Evolutionary conservation across 805 yeast genomes (phyloP).

Genomic region (Metschnikowia matae): DNA sequence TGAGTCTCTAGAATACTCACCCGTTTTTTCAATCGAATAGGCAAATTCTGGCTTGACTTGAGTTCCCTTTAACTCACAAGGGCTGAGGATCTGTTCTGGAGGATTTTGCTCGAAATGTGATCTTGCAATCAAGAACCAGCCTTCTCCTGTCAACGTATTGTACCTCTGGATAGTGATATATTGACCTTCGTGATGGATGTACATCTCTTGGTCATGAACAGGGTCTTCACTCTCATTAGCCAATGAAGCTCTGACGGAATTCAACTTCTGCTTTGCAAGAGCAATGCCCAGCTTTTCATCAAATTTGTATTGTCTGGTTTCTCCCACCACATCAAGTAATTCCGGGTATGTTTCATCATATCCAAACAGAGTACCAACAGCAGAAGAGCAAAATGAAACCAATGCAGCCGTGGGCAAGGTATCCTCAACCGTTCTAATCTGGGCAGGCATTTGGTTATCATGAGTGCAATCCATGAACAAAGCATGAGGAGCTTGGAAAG

Average conservation of each 20-base stretch:
- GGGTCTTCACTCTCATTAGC: constrained; percentile 57
- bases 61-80: constrained; percentile 58
- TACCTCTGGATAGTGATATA: constrained; percentile 86
- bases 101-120: constrained; percentile 58
- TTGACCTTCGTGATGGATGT: constrained; percentile 90
- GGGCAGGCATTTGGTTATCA: constrained; percentile 86
- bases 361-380: constrained; percentile 92
- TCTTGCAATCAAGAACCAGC: constrained; percentile 85
- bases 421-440: constrained; percentile 89
- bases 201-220: constrained; percentile 69
- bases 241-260: constrained; percentile 53
- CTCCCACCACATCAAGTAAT: constrained; percentile 75
- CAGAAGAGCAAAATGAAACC: constrained; percentile 88
- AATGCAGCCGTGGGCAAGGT: constrained; percentile 93
- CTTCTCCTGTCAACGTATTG: constrained; percentile 79
- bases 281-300: constrained; percentile 62
- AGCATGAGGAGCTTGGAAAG: constrained; percentile 82
- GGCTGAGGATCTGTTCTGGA: constrained; percentile 51
- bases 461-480: constrained; percentile 97
- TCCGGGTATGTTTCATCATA: constrained; percentile 89
- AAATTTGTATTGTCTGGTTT: constrained; percentile 57
- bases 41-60: constrained; percentile 54
- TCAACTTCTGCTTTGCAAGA: constrained; percentile 57
- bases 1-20: constrained; percentile 42
- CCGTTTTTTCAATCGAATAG: constrained; percentile 50